phyloP scores from a whole-genome alignment of 2,329 filamentous ascomycete genomes.

The Calonectria naviculata region DNA sequence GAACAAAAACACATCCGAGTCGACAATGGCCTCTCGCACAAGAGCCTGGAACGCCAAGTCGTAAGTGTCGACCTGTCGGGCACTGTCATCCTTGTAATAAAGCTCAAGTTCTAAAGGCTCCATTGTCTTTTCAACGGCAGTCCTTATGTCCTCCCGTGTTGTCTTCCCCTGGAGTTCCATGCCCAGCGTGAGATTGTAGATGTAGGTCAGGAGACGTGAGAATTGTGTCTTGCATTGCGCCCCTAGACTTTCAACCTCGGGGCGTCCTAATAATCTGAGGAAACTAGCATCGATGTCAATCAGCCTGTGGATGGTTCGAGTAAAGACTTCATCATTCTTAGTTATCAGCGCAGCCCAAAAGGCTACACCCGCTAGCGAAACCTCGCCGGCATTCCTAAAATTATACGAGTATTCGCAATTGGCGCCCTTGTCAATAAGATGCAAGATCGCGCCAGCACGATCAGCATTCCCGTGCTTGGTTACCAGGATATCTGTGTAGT shows the following conservation, averaged over 20 bases:
- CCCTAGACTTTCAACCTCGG: constrained; percentile 21
- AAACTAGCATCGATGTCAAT: constrained; percentile 31
- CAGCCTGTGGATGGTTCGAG: constrained; percentile 27
- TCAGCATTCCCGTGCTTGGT: constrained; percentile 14
- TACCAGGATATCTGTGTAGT: constrained; percentile 33
- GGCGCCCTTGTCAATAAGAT: constrained; percentile 36
- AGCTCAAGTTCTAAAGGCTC: constrained; percentile 26
- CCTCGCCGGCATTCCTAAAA: constrained; percentile 29
- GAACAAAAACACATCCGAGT: constrained; percentile 36
- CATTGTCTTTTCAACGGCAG: constrained; percentile 28
- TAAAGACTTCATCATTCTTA: constrained; percentile 38
- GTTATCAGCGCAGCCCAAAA: constrained; percentile 42
- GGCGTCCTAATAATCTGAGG: constrained; percentile 26
- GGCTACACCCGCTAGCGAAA: constrained; percentile 36
- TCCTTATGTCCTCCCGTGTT: constrained; percentile 23
- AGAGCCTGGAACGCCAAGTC: constrained; percentile 34
- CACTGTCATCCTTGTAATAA: background rate
- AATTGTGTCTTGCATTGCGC: constrained; percentile 24
- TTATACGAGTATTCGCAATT: constrained; percentile 29
- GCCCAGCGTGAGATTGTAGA: constrained; percentile 38
- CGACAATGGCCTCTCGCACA: constrained; percentile 40
- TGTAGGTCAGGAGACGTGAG: constrained; percentile 34
- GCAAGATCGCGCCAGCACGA: constrained; percentile 31
- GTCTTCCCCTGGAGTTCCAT: background rate
- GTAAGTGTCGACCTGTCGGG: constrained; percentile 9